Evolutionary conservation across 2,329 filamentous ascomycete genomes (phyloP).

Genomic region (Sphaerulina populicola): DNA sequence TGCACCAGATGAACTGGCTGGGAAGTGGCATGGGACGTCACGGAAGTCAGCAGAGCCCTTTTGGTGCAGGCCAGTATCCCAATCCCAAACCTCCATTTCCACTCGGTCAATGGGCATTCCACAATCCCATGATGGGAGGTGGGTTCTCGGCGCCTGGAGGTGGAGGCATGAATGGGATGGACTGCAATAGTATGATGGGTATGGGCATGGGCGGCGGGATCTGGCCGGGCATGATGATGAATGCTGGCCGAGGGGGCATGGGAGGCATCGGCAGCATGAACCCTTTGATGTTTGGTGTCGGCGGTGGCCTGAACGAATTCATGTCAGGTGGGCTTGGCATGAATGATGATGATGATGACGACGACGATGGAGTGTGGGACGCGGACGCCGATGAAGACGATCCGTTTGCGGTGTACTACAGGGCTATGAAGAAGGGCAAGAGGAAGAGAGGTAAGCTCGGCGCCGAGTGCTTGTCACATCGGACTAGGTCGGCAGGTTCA

Average conservation of each 20-base stretch:
- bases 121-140: neutral
- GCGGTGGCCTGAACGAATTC: neutral
- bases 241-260: neutral
- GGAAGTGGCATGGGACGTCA: conserved; percentile 8
- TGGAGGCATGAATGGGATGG: neutral
- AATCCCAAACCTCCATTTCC: conserved; percentile 12
- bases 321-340: conserved; percentile 1
- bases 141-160: neutral
- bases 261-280: neutral
- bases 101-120: conserved; percentile 2
- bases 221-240: neutral
- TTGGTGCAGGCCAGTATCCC: conserved; percentile 17
- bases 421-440: neutral
- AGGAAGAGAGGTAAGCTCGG: conserved; percentile 4
- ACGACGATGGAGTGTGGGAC: conserved; percentile 12
- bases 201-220: neutral
- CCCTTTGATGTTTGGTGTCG: neutral
- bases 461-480: neutral
- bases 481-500: neutral
- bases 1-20: conserved; percentile 20
- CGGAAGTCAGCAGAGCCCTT: conserved; percentile 8
- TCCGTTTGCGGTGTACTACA: neutral
- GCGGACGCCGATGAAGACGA: conserved; percentile 9
- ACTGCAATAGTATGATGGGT: neutral
- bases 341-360: conserved; percentile 8